Evolutionary conservation across 257 asterid genomes (phyloP).

Genomic region (Nemophila menziesii): DNA sequence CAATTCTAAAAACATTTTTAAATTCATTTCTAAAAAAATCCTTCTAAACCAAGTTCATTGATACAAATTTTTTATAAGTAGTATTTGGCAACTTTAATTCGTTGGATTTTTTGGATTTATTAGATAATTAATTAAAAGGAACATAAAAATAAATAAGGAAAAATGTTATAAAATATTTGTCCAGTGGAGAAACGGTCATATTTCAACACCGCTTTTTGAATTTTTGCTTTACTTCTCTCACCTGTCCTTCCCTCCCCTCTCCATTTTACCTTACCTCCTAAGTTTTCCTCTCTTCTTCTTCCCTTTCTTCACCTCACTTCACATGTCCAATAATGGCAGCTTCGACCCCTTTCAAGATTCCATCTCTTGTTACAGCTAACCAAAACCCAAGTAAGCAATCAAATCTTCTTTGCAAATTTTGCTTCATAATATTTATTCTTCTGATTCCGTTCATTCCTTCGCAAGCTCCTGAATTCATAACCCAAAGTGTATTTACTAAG

Average conservation of each 20-base stretch:
- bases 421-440: conserved; percentile 30
- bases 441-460: conserved; percentile 62
- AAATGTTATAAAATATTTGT: too few species aligned
- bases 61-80: too few species aligned
- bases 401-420: conserved; percentile 35
- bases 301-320: conserved; percentile 23
- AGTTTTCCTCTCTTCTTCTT: conserved; percentile 39
- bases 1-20: too few species aligned
- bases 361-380: conserved; percentile 19
- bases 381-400: conserved; percentile 38
- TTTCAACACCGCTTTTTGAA: neutral
- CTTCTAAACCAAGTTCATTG: too few species aligned
- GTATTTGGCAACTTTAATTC: too few species aligned
- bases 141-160: neutral
- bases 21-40: too few species aligned
- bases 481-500: conserved; percentile 21
- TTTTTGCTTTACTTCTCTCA: neutral
- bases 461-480: conserved; percentile 58
- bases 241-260: neutral
- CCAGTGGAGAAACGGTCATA: neutral
- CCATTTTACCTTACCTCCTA: conserved; percentile 20
- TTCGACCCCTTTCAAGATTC: conserved; percentile 23
- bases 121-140: too few species aligned
- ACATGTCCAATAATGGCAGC: conserved; percentile 24
- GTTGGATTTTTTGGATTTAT: too few species aligned